phyloP scores from a whole-genome alignment of 2,329 filamentous ascomycete genomes.

The Xenosphaeropsis pyriputrescens region DNA sequence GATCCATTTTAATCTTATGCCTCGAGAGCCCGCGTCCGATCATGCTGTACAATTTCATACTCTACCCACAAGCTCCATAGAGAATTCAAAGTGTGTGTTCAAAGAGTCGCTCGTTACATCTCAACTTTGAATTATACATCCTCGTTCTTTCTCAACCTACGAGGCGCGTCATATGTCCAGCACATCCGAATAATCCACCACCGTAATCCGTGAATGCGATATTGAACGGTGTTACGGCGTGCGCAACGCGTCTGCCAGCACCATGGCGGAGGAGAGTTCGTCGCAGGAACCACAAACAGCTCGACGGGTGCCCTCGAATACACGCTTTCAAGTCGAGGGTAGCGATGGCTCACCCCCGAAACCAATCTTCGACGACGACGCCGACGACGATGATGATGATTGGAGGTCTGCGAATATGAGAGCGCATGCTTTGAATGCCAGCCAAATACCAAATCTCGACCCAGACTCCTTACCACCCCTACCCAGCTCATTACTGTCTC shows the following conservation, averaged over 20 bases:
- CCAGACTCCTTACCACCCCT: neutral
- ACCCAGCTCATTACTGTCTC: neutral
- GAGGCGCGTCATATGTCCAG: too few species aligned
- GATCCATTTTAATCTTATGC: too few species aligned
- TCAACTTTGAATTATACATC: too few species aligned
- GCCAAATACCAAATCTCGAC: neutral
- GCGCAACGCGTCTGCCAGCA: neutral
- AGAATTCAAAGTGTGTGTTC: too few species aligned
- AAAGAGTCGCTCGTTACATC: too few species aligned
- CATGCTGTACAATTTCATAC: too few species aligned
- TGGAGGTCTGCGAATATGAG: neutral
- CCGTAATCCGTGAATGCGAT: too few species aligned
- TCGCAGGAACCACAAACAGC: constrained; percentile 11
- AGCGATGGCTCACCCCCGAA: constrained; percentile 13
- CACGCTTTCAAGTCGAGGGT: constrained; percentile 13
- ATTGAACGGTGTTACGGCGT: neutral
- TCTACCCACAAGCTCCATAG: too few species aligned
- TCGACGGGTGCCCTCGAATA: constrained; percentile 11
- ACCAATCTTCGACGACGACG: constrained; percentile 9
- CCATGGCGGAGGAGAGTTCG: neutral
- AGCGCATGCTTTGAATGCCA: neutral
- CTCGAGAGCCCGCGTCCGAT: too few species aligned
- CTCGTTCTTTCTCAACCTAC: too few species aligned
- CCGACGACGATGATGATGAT: constrained; percentile 4
- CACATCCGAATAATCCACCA: too few species aligned